Conservation (phyloP, 2,329 filamentous ascomycete genomes). For the Ophiocordyceps australis region DNA sequence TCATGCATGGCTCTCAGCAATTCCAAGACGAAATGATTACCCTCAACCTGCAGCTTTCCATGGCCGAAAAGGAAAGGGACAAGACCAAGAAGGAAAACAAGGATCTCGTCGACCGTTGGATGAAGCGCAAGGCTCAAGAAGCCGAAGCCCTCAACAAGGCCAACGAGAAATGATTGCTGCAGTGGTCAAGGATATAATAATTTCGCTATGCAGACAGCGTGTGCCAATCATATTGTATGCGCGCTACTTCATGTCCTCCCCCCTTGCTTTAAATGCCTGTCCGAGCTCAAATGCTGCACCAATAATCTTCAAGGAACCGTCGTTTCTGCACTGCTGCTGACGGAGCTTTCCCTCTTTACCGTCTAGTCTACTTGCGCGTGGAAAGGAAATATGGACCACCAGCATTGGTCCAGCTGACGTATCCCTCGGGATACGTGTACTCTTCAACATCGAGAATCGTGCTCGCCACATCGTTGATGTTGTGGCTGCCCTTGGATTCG, state of each 20-base stretch:
- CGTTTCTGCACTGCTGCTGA: too few relatives aligned
- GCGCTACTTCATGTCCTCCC: too few relatives aligned
- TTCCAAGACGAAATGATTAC: constrained; percentile 89
- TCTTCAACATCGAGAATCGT: constrained; percentile 66
- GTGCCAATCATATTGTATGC: too few relatives aligned
- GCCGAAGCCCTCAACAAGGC: constrained; percentile 70
- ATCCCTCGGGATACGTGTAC: constrained; percentile 41
- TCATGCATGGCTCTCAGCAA: too few relatives aligned
- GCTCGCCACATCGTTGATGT: constrained; percentile 60
- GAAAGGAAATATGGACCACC: constrained; percentile 81
- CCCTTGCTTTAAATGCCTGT: too few relatives aligned
- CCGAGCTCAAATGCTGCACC: too few relatives aligned
- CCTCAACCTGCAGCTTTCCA: constrained; percentile 70
- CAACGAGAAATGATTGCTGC: too few relatives aligned
- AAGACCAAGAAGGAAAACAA: constrained; percentile 69
- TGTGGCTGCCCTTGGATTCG: constrained; percentile 57
- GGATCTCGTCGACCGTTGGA: constrained; percentile 80
- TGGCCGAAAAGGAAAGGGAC: constrained; percentile 60
- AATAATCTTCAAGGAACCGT: too few relatives aligned
- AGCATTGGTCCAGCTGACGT: constrained; percentile 84
- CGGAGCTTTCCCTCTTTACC: constrained; percentile 12
- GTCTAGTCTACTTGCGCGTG: constrained; percentile 41
- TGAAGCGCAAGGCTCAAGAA: constrained; percentile 72
- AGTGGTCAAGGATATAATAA: too few relatives aligned
- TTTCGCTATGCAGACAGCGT: too few relatives aligned